These are phyloP conservation scores for Rhodotorula paludigena DNA, from an alignment of 768 basidiomycete species.

Conservation along the genomic window DNA sequence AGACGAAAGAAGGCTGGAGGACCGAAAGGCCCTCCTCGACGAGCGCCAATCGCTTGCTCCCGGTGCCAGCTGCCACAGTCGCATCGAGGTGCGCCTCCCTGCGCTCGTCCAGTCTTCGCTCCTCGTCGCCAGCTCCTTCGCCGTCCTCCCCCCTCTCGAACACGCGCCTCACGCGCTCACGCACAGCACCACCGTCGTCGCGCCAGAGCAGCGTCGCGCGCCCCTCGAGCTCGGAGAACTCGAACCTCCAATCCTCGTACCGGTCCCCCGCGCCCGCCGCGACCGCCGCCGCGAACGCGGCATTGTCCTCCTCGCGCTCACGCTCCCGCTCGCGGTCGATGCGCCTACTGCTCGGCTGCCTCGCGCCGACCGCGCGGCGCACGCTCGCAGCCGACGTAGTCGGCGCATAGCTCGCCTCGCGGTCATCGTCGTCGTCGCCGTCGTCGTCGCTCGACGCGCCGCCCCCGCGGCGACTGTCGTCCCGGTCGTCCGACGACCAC, in stretches of 20 bases:
- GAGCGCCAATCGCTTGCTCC: background rate
- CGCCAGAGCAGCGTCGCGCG: background rate
- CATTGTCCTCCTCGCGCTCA: background rate
- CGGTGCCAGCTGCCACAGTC: background rate
- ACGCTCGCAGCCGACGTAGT: too few species aligned
- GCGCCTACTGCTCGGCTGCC: too few species aligned
- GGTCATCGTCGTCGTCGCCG: too few species aligned
- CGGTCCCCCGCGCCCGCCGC: slow-evolving; percentile 27
- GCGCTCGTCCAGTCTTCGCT: too few species aligned
- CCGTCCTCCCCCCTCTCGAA: slow-evolving; percentile 36
- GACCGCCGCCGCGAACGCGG: background rate
- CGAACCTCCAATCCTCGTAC: slow-evolving; percentile 42
- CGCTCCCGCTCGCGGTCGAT: background rate
- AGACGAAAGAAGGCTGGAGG: slow-evolving; percentile 17
- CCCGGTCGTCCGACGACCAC: too few species aligned
- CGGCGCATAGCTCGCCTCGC: too few species aligned
- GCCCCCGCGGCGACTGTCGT: too few species aligned
- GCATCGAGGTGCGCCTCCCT: too few species aligned
- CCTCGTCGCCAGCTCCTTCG: slow-evolving; percentile 15
- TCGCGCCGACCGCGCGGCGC: too few species aligned
- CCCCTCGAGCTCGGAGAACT: slow-evolving; percentile 38
- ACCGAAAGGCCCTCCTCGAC: slow-evolving; percentile 24
- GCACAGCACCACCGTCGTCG: slow-evolving; percentile 42
- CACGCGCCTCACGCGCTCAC: slow-evolving; percentile 46
- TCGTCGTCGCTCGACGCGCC: too few species aligned